A percentile compares a stretch with the other conserved stretches of the same genome.
These are phyloP conservation scores for Dimargaris xerosporica DNA, from an alignment of 192 early-diverging fungal genomes.

Conservation along the genomic window DNA sequence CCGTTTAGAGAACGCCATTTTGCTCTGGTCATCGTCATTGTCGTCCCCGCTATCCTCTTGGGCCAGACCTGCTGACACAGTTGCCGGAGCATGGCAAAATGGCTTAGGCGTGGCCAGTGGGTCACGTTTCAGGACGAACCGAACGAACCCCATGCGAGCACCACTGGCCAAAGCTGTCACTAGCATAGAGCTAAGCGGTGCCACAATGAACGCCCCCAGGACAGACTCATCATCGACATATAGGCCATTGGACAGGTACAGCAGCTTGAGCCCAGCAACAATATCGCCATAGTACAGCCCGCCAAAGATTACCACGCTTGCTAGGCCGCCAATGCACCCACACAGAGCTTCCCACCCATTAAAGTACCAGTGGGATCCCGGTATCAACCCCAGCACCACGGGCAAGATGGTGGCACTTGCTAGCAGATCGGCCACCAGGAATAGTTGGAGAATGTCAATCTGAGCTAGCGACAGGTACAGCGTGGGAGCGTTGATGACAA, in stretches of 20 bases:
- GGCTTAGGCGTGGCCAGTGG: neutral
- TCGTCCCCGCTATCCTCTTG: too few species aligned
- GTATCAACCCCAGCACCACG: constrained; percentile 33
- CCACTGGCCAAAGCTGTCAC: neutral
- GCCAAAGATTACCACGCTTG: constrained; percentile 34
- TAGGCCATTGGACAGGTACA: constrained; percentile 28
- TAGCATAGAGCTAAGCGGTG: constrained; percentile 26
- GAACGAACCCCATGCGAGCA: neutral
- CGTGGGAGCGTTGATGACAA: constrained; percentile 32
- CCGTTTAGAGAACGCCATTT: too few species aligned
- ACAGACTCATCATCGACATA: constrained; percentile 37
- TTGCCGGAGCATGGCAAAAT: too few species aligned
- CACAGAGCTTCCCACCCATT: constrained; percentile 32
- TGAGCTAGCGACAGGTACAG: constrained; percentile 37
- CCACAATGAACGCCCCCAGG: constrained; percentile 37
- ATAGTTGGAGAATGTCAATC: constrained; percentile 41
- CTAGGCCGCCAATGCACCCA: constrained; percentile 35
- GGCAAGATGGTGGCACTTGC: constrained; percentile 39
- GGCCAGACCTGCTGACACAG: too few species aligned
- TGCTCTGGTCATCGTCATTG: too few species aligned
- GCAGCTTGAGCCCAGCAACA: constrained; percentile 28
- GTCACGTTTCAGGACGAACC: constrained; percentile 4
- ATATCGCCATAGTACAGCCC: constrained; percentile 29
- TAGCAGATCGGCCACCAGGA: constrained; percentile 43
- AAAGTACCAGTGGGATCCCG: constrained; percentile 25